Percentiles rank a stretch among this genome's conserved stretches.
phyloP scores from a whole-genome alignment of 768 basidiomycete genomes.

The Leccinellum luteum region DNA sequence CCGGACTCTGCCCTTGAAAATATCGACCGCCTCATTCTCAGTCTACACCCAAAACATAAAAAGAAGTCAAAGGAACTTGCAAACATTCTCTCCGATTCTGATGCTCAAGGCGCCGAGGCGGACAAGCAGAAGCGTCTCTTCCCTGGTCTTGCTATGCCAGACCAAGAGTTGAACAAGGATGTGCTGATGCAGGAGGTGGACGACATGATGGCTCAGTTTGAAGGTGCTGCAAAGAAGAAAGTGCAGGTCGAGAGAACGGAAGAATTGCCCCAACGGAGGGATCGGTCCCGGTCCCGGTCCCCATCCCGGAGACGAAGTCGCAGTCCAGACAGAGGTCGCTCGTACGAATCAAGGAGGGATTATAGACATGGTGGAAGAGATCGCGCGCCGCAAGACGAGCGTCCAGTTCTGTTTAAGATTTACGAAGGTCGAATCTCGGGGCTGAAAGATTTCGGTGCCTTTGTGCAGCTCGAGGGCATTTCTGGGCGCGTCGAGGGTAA shows the following conservation, averaged over 20 bases:
- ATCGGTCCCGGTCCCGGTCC: constrained; percentile 43
- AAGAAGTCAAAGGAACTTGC: constrained; percentile 46
- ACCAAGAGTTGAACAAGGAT: constrained; percentile 70
- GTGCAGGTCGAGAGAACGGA: constrained; percentile 41
- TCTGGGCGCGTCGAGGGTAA: constrained; percentile 84
- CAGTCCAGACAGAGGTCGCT: constrained; percentile 60
- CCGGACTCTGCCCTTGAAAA: constrained; percentile 89
- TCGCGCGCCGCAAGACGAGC: constrained; percentile 58
- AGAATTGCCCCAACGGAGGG: constrained; percentile 60
- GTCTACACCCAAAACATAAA: constrained; percentile 95
- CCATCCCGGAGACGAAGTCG: constrained; percentile 51
- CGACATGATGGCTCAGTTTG: constrained; percentile 78
- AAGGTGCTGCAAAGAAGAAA: constrained; percentile 64
- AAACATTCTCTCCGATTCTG: constrained; percentile 36
- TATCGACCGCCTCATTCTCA: constrained; percentile 91
- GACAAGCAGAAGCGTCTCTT: constrained; percentile 85
- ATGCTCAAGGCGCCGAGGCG: constrained; percentile 43
- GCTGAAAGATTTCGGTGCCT: constrained; percentile 94
- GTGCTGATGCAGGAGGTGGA: constrained; percentile 86
- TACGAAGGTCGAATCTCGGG: constrained; percentile 85
- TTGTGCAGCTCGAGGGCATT: constrained; percentile 86
- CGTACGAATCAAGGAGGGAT: constrained; percentile 41
- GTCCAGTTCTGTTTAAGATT: constrained; percentile 90
- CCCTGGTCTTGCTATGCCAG: constrained; percentile 82
- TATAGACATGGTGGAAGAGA: constrained; percentile 40